phyloP scores from a whole-genome alignment of 2,329 filamentous ascomycete genomes.

The Leptodontidium sp. region DNA sequence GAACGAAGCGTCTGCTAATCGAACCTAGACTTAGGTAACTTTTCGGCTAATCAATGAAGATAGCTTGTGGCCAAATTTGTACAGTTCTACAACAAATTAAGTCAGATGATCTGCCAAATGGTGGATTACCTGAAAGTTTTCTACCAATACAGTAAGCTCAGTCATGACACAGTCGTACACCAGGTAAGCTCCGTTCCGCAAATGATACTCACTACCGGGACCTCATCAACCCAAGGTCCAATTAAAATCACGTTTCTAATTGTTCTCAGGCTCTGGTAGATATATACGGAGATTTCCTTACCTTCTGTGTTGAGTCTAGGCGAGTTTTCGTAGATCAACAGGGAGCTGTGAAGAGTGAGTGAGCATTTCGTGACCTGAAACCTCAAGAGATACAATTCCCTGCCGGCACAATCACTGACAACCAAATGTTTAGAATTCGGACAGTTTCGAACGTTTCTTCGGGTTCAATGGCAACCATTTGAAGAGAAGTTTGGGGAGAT shows the following conservation, averaged over 20 bases:
- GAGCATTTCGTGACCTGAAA: too few species aligned
- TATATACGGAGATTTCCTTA: background rate
- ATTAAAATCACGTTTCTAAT: background rate
- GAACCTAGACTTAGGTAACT: too few species aligned
- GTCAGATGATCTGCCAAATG: slow-evolving; percentile 1
- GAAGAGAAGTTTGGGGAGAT: slow-evolving; percentile 7
- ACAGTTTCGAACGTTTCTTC: background rate
- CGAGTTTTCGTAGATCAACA: background rate
- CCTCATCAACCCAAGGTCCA: too few species aligned
- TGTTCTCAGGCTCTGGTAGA: slow-evolving; percentile 3
- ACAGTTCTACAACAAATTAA: slow-evolving; percentile 7
- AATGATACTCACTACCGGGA: too few species aligned
- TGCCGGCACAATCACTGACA: background rate
- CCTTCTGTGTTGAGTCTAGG: background rate
- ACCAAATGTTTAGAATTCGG: background rate
- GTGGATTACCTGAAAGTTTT: background rate
- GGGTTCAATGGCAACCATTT: slow-evolving; percentile 14
- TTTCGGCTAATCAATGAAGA: background rate
- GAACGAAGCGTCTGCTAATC: background rate
- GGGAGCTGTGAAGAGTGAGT: slow-evolving; percentile 5
- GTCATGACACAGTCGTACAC: background rate
- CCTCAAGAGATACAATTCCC: too few species aligned
- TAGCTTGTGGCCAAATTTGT: slow-evolving; percentile 9
- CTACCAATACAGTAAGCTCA: background rate
- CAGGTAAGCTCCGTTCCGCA: background rate